Evolutionary conservation across 2,329 filamentous ascomycete species (phyloP), one percentile per base, ranked within the genome.

Genomic region (Calonectria hawksworthii): DNA sequence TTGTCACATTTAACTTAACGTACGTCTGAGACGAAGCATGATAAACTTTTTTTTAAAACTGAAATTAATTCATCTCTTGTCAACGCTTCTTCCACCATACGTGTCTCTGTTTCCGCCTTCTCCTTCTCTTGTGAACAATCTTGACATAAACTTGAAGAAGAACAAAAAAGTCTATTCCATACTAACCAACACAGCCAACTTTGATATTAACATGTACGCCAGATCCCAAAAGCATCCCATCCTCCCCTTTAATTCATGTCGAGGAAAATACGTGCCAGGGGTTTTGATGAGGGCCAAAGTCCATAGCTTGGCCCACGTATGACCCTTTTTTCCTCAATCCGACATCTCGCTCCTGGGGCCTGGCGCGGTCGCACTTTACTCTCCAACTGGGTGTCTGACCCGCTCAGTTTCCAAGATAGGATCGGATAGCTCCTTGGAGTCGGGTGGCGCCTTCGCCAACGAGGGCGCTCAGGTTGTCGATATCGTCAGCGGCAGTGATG

Each of bases 401-500:
- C 44, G 26, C 66, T 85, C 87, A 93, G 85, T 88, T 90, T 80
- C 91, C 90, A 71, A 93, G 87, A 83, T 93, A 94, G 80, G 88
- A 89, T 78, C 92, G 89, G 80, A 94, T 92, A 63, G 92, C 89
- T 83, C 94, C 95, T 87, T 98, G 96, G 83, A 99, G 89, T 85
- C 93, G 94, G 61, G 90, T 92, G 18, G 96, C 96, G 52, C 96
- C 96, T 82, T 98, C 96, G 36, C 96, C 97, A 6, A 98, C 87
- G 76, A 95, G 90, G 79, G 93, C 92, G 30, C 93, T 94, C 80
- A 99, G 86, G 85, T 98, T 98, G 85, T 99, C 97, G 71, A 99
- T 87, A 85, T 99, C 97, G 83, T 99, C 97, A 72, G 96, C 96
- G 30, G 97, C 96, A 5, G 96, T 99, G 80, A 98, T 94, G 65